Evolutionary conservation across 352 stramenopile species (phyloP).

Genomic region (Plasmopara halstedii): DNA sequence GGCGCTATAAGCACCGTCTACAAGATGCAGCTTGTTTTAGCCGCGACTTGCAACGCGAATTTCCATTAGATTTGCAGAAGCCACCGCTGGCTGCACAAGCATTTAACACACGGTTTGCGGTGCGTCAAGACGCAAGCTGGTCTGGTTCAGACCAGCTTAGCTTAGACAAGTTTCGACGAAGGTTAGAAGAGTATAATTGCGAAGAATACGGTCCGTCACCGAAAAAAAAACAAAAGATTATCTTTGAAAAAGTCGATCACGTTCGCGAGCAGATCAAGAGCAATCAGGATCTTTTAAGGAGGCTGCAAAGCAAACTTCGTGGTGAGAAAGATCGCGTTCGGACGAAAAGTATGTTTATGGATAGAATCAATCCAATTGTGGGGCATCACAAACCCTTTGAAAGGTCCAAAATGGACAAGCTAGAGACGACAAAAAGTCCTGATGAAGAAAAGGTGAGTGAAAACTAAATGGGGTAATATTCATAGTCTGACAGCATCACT

Average conservation of each 20-base stretch:
- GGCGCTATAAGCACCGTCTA: conserved; percentile 40
- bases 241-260: conserved; percentile 27
- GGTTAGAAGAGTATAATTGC: conserved; percentile 33
- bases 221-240: conserved; percentile 28
- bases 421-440: not conserved
- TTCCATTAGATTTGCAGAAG: conserved; percentile 33
- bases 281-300: conserved; percentile 27
- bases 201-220: conserved; percentile 38
- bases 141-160: conserved; percentile 21
- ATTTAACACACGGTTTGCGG: conserved; percentile 9
- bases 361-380: not conserved
- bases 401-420: not conserved
- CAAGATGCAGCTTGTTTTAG: conserved; percentile 45
- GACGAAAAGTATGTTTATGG: not conserved
- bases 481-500: not conserved
- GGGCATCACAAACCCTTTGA: not conserved
- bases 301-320: conserved; percentile 27
- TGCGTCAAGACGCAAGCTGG: conserved; percentile 10
- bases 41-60: conserved; percentile 30
- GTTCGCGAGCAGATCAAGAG: conserved; percentile 22
- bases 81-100: conserved; percentile 3
- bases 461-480: not conserved
- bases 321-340: conserved; percentile 7
- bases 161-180: conserved; percentile 26
- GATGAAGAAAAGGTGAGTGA: conserved; percentile 8